Conservation (phyloP, 768 basidiomycete genomes). For the Naematelia aurantialba region DNA sequence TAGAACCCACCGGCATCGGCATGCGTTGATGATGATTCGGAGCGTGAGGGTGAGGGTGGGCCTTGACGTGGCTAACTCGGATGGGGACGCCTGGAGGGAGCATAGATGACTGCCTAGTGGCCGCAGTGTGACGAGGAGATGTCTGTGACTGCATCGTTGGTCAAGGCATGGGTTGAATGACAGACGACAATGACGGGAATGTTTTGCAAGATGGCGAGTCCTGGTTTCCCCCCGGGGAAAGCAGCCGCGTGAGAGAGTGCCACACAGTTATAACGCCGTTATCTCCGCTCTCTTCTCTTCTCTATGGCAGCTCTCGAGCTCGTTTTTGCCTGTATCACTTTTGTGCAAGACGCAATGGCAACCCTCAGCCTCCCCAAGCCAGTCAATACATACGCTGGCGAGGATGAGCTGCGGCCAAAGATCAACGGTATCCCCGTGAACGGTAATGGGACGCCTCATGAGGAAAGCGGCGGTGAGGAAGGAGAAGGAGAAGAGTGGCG, state of each 20-base stretch:
- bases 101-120: constrained; percentile 10
- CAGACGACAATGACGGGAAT: not conserved
- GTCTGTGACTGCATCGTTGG: not conserved
- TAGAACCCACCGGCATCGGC: constrained; percentile 16
- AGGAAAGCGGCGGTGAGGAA: constrained; percentile 51
- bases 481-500: constrained; percentile 53
- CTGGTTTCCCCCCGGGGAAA: constrained; percentile 5
- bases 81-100: constrained; percentile 22
- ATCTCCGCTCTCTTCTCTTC: not conserved
- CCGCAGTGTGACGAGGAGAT: constrained; percentile 9
- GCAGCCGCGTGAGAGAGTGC: constrained; percentile 19
- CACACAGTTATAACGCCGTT: constrained; percentile 4
- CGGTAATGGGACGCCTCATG: constrained; percentile 15
- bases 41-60: not conserved
- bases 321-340: constrained; percentile 1
- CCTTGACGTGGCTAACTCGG: not conserved
- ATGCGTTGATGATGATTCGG: constrained; percentile 7
- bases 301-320: not conserved
- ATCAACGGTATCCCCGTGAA: constrained; percentile 25
- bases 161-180: constrained; percentile 9
- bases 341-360: constrained; percentile 18
- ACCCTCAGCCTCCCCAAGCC: constrained; percentile 47
- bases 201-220: not conserved
- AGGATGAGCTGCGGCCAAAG: constrained; percentile 36
- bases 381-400: constrained; percentile 40